These are phyloP conservation scores for Colletotrichum incanum DNA, from an alignment of 2,329 filamentous ascomycete species.

Conservation along the genomic window DNA sequence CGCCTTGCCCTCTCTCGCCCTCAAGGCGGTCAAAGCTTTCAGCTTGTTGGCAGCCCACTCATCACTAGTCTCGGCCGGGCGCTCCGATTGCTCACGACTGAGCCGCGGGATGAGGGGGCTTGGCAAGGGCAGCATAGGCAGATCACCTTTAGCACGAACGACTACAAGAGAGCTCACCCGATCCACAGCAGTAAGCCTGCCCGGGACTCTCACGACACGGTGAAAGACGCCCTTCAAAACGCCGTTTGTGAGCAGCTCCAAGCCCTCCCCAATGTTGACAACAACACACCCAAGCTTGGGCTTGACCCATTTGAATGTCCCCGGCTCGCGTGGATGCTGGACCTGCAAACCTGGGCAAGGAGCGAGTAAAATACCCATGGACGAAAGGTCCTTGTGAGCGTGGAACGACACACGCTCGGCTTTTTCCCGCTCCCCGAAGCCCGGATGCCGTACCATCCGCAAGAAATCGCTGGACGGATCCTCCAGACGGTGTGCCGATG, in stretches of 20 bases:
- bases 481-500: slow-evolving; percentile 3
- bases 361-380: neutral
- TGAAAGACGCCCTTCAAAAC: neutral
- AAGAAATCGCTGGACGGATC: slow-evolving; percentile 10
- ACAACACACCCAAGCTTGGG: neutral
- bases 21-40: neutral
- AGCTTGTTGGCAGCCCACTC: neutral
- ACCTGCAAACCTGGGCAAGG: neutral
- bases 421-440: neutral
- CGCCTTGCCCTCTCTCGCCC: neutral
- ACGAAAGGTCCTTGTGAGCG: neutral
- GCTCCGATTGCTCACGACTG: neutral
- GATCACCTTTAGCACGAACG: neutral
- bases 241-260: slow-evolving; percentile 1
- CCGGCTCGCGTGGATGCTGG: neutral
- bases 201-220: neutral
- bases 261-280: slow-evolving; percentile 4
- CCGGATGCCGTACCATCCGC: neutral
- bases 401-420: neutral
- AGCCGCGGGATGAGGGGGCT: neutral
- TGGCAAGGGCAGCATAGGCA: neutral
- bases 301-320: neutral
- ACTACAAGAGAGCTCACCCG: neutral
- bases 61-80: neutral
- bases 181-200: neutral